Base-by-base conservation (phyloP, 805 yeast genomes). In the Saccharomycopsis selenospora region DNA sequence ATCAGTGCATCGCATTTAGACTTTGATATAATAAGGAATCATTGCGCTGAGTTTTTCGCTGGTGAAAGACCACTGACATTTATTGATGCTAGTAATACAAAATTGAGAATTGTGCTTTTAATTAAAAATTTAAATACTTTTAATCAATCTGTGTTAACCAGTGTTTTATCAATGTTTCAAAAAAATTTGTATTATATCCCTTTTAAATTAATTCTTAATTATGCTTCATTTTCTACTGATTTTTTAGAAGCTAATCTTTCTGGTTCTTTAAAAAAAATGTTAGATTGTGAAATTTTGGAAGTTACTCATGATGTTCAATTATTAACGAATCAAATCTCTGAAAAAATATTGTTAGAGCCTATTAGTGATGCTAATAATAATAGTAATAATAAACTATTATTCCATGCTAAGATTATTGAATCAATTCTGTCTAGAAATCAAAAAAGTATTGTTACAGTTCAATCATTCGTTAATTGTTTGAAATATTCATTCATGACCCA, bases 121-220 rank as follows among this genome's bases (percentile, higher is more conserved):
- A 40, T 51, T n/a, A 42, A 46, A 36, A 51, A 51, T 38, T 11
- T 51, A 4, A 49, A 46, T 36, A 41, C 52, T 17, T 51, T 51
- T 25, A 46, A 29, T 27, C 48, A 43, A 23, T 17, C 23, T n/a
- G 38, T 46, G 8, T 22, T 52, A 2, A 25, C 14, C 4, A 46
- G 28, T 40, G 14, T 49, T 4, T 18, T 52, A 10, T 24, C 27
- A 4, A 41, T 46, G 23, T 6, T 49, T 5, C 53, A 49, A 26
- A 41, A 49, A 22, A 46, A 36, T 24, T 13, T 20, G 6, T 13
- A 17, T 20, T 17, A 22, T 27, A 26, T 52, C 3, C 50, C 50
- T 2, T 41, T 52, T 17, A 48, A 43, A 22, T 40, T 49, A 22
- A 43, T 52, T 2, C 40, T 51, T 3, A 51, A 48, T 36, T 38